Base-by-base conservation (phyloP, 169 alveolate genomes). In the Plasmodium vinckei region DNA sequence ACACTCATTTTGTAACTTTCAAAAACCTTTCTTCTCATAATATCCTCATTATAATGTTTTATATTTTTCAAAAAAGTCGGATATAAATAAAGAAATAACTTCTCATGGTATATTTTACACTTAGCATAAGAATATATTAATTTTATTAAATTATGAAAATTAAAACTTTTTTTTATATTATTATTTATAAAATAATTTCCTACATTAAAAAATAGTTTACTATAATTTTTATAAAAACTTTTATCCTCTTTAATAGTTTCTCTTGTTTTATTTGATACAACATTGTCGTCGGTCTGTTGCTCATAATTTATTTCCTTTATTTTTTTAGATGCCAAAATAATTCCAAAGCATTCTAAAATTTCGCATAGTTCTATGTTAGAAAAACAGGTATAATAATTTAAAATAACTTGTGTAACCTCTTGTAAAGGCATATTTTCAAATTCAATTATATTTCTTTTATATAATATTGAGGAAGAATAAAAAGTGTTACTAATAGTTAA, bases 401-500 rank as follows among this genome's bases (percentile, higher is more conserved):
- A 25, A 4, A 82, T 54, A 19, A 65, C 67, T 68, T 69, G 86
- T 2, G 39, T 65, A 1, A 82, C 53, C 15, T 67, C 42, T 25
- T 47, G 65, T 10, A 82, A 15, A 0, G 90, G 90, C 3, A 82
- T 56, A 10, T 67, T 17, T 12, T 54, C 51, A 25, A 67, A 6
- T 4, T 68, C 25, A 4, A 82, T 56, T 12, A 82, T 39, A 17
- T 69, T 69, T 12, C 79, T 68, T 54, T 33, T 53, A 60, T 67
- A 68, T 39, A 82, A 13, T 6, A 7, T 21, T n/a, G 90, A 42
- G 23, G 54, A 82, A 53, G 86, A 33, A 46, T 54, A 82, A 15
- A 82, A 68, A 13, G 86, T 10, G 53, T 82, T 82, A 68, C 90
- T 82, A 15, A 82, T 53, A n/a, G 90, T 33, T 56, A 82, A 19